Percentiles rank a stretch among this genome's conserved stretches.
Conservation (phyloP, 257 asterid genomes). For the Haberlea rhodopensis region DNA sequence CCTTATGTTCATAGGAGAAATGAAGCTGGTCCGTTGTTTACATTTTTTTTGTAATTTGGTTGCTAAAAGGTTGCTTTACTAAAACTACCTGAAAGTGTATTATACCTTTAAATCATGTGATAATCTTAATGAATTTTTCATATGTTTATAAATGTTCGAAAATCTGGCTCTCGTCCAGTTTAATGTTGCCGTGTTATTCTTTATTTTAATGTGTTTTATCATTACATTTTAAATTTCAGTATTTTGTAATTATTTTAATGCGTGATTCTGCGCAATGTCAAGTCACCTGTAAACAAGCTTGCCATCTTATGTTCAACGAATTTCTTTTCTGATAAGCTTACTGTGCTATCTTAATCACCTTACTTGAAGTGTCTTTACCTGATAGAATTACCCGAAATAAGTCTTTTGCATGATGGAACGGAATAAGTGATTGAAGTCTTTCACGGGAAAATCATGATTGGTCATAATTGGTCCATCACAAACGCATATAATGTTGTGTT, state of each 20-base stretch:
- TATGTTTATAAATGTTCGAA: neutral
- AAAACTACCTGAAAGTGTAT: neutral
- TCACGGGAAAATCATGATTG: constrained; percentile 12
- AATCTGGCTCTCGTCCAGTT: neutral
- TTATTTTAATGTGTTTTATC: too few species aligned
- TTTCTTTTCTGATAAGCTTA: too few species aligned
- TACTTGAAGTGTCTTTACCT: neutral
- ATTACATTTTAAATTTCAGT: too few species aligned
- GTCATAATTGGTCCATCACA: neutral
- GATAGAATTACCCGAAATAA: neutral
- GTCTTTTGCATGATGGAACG: neutral
- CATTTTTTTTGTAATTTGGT: neutral
- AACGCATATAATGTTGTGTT: neutral
- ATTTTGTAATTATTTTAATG: too few species aligned
- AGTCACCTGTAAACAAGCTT: too few species aligned
- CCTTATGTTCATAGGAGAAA: too few species aligned
- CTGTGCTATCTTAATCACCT: neutral
- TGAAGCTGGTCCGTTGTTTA: constrained; percentile 1
- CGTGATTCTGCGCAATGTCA: too few species aligned
- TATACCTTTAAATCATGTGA: neutral
- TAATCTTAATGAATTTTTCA: neutral
- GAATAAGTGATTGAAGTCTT: neutral
- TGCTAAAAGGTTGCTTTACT: neutral
- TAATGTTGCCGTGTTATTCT: neutral
- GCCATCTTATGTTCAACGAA: too few species aligned